Base-by-base conservation (phyloP, 768 basidiomycete species). In the Lentinula sp. region DNA sequence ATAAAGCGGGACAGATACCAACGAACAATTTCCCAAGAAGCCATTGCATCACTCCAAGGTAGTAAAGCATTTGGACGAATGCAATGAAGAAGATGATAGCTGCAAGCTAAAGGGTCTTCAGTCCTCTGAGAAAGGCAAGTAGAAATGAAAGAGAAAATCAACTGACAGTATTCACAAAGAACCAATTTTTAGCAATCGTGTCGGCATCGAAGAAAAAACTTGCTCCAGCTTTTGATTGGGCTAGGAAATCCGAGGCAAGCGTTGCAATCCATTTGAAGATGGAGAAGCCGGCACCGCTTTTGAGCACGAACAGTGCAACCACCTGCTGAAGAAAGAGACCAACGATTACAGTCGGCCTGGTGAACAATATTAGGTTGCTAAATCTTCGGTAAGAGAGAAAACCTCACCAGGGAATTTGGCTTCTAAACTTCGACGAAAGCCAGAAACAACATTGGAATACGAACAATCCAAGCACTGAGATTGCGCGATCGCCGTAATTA, bases 31-130 rank as follows among this genome's bases (percentile, higher is more conserved):
- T 78, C 67, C 83, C 83, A 73, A 96, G 85, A 67, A 96, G 73
- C 93, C 94, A 96, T 77, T 95, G 92, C 92, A 96, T 95, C 35
- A 91, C 88, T 54, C 93, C 91, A 58, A 92, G 72, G 63, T 94
- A 89, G 76, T 93, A 95, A 74, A 92, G 71, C 90, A 94, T 93
- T 73, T 95, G 92, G 59, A 95, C 84, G 65, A 92, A 89, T 31
- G 94, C 93, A 66, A 97, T 84, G 80, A 97, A 97, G 81, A 96
- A 96, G 69, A 97, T 92, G 71, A 96, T 89, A 18, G 88, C 82
- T 9, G 82, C 68, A 43, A 94, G 82, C 83, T 89, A 67, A 28
- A 31, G 40, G 16, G 16, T 42, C 16, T 34, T 15, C 13, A 37
- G 18, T 48, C 39, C 40, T 23, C 50, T 61, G 51, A 66, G 7